Evolutionary conservation across 2,329 filamentous ascomycete species (phyloP), one percentile per base, ranked within the genome.

Genomic region (Aspergillus sp.): DNA sequence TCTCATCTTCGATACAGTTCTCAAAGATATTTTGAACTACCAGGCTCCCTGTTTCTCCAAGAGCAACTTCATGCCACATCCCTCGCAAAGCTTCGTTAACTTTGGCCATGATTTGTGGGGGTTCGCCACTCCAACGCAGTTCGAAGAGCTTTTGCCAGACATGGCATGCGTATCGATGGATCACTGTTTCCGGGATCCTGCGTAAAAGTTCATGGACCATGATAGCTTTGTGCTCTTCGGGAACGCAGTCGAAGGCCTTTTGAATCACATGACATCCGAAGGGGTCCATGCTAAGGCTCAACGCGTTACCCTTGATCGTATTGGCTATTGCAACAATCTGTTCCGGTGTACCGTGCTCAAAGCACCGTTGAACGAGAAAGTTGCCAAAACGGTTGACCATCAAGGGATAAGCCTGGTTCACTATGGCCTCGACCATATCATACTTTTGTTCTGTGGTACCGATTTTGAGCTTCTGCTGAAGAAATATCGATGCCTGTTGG

Each of bases 61-160:
- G 76, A 19, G 94, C 94, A 54, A 98, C 93, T 63, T 98, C 91
- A 63, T 97, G 90, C 93, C 93, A 98, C 90, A 97, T 97, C 50
- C 91, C 91, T 50, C 83, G 81, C 47, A 98, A 80, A 51, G 93
- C 87, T 59, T 97, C 90, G 62, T 98, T 98, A 71, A 98, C 94
- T 61, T 88, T 95, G 62, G 87, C 88, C 93, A 98, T 98, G 71
- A 98, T 95, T 69, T 96, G 90, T 20, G 93, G 93, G 38, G 93
- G 93, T 35, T 90, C 88, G 60, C 90, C 86, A 54, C 84, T 89
- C 93, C 93, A 98, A 62, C 93, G 86, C 58, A 98, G 81, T 70
- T 98, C 93, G 67, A 98, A 98, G 23, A 98, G 81, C 76, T 98
- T 98, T 75, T 98, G 93, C 93, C 93, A 98, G 53, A 98, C 93